phyloP scores from a whole-genome alignment of 129 eudicot genomes.

The Chrysanthemum makinoi region DNA sequence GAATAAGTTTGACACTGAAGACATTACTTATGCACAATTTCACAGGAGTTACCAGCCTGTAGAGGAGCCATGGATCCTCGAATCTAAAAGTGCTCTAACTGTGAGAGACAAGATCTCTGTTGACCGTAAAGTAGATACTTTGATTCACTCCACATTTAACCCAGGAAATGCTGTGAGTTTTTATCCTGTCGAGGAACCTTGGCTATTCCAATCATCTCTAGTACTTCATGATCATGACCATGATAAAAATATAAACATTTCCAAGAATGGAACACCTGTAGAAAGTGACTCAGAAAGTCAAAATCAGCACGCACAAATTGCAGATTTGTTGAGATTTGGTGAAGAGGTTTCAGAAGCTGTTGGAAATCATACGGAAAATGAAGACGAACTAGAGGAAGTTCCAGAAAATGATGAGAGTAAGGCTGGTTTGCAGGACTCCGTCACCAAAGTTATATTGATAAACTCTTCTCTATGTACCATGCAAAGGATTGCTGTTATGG shows the following conservation, averaged over 20 bases:
- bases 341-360: background rate
- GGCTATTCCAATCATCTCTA: conserved; percentile 38
- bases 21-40: conserved; percentile 24
- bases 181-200: conserved; percentile 85
- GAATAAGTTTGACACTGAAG: conserved; percentile 21
- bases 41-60: conserved; percentile 39
- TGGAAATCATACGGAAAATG: conserved; percentile 20
- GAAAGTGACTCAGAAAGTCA: background rate
- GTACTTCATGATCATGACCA: no score
- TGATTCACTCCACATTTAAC: background rate
- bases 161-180: conserved; percentile 1
- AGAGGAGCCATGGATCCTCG: conserved; percentile 93
- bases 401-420: conserved; percentile 43
- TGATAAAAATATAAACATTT: conserved; percentile 7
- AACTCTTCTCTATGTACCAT: conserved; percentile 88
- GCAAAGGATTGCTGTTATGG: conserved; percentile 97
- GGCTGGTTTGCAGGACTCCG: conserved; percentile 32
- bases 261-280: background rate
- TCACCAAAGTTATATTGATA: conserved; percentile 65
- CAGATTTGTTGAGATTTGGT: conserved; percentile 37
- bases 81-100: conserved; percentile 34
- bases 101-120: conserved; percentile 1
- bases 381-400: conserved; percentile 33
- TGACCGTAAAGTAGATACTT: background rate
- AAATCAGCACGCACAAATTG: conserved; percentile 28